Conservation (phyloP, 257 asterid species). For the Salvia hispanica region DNA sequence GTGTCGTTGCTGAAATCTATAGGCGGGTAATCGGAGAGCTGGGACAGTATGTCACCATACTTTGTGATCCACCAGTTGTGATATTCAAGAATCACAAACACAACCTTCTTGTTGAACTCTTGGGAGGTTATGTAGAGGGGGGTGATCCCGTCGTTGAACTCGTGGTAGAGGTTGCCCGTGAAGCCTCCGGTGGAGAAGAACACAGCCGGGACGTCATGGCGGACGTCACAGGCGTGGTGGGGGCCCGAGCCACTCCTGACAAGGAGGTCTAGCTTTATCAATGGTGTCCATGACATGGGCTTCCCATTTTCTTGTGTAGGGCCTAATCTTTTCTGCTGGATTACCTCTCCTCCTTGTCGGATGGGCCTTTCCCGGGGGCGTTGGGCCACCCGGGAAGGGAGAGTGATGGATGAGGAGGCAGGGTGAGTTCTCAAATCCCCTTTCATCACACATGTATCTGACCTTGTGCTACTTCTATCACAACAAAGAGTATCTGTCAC, state of each 20-base stretch:
- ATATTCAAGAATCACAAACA: constrained; percentile 76
- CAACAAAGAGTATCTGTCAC: constrained; percentile 81
- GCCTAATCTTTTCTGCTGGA: constrained; percentile 69
- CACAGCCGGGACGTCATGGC: constrained; percentile 76
- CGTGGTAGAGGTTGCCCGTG: constrained; percentile 94
- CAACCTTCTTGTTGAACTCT: constrained; percentile 60
- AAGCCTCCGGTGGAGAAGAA: constrained; percentile 94
- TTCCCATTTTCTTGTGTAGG: constrained; percentile 94
- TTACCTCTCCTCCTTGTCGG: constrained; percentile 22
- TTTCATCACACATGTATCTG: constrained; percentile 82
- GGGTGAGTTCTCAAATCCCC: constrained; percentile 77
- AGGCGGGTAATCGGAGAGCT: constrained; percentile 65
- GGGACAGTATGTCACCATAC: constrained; percentile 67
- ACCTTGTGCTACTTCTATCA: constrained; percentile 64
- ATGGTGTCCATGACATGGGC: constrained; percentile 55
- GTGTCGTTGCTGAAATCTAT: constrained; percentile 55
- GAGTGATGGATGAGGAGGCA: constrained; percentile 55
- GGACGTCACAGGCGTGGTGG: constrained; percentile 61
- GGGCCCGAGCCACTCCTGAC: constrained; percentile 31
- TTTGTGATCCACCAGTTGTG: constrained; percentile 90
- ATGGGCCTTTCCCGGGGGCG: too few relatives aligned
- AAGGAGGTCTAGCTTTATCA: constrained; percentile 59
- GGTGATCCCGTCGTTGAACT: constrained; percentile 85
- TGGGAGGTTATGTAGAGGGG: constrained; percentile 86
- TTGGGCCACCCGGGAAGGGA: constrained; percentile 33